phyloP scores from a whole-genome alignment of 1,284 basidiomycete genomes.

The Moesziomyces aphidis region DNA sequence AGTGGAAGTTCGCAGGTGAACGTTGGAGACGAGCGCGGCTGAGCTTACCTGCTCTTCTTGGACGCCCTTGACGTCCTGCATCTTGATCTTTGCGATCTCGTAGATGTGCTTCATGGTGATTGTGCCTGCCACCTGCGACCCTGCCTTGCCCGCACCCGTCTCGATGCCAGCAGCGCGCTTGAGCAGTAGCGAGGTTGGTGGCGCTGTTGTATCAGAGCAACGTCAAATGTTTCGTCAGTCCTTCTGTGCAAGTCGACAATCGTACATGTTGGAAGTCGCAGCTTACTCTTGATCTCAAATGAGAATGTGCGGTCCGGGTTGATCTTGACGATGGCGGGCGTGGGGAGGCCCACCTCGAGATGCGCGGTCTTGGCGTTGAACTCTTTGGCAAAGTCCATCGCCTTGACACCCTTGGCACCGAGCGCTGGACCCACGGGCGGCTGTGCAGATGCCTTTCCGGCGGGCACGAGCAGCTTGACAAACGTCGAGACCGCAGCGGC shows the following conservation, averaged over 20 bases:
- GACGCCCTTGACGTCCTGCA: conserved; percentile 73
- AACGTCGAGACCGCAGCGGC: conserved; percentile 46
- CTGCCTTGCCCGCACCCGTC: conserved; percentile 78
- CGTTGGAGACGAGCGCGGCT: too few relatives aligned
- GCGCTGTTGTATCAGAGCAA: conserved; percentile 71
- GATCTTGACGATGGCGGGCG: conserved; percentile 90
- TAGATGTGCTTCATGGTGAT: conserved; percentile 96
- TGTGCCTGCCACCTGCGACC: conserved; percentile 80
- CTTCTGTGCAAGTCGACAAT: not conserved
- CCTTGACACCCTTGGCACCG: conserved; percentile 97
- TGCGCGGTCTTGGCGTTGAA: conserved; percentile 80
- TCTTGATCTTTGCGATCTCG: conserved; percentile 98
- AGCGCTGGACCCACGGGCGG: conserved; percentile 97
- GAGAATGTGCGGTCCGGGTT: conserved; percentile 95
- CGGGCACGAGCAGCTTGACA: conserved; percentile 82
- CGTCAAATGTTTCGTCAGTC: not conserved
- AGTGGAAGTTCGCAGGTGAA: not conserved
- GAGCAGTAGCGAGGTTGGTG: conserved; percentile 87
- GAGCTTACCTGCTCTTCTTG: conserved; percentile 58
- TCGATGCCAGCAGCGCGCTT: conserved; percentile 91
- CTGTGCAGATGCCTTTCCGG: conserved; percentile 94
- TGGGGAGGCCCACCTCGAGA: conserved; percentile 85
- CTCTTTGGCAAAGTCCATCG: conserved; percentile 97
- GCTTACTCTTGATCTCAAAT: conserved; percentile 72
- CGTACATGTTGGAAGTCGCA: not conserved